Evolutionary conservation across 768 basidiomycete genomes (phyloP).

Genomic region (Termitomyces sp.): DNA sequence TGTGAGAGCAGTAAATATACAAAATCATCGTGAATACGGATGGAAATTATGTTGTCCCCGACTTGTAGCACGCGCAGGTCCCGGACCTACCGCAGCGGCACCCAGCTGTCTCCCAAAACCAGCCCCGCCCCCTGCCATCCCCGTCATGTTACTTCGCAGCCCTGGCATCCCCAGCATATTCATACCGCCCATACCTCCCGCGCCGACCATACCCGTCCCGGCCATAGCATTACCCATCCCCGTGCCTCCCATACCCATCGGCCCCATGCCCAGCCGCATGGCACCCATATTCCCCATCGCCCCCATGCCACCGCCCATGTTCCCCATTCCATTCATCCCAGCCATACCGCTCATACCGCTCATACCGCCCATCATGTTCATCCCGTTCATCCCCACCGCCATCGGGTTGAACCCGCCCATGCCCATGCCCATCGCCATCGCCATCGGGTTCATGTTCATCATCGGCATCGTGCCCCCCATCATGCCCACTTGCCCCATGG

Average conservation of each 20-base stretch:
- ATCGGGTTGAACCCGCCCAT: slow-evolving; percentile 26
- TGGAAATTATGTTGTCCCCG: slow-evolving; percentile 60
- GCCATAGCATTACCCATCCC: slow-evolving; percentile 13
- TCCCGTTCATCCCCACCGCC: slow-evolving; percentile 26
- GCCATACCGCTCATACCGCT: slow-evolving; percentile 19
- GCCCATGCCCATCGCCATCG: slow-evolving; percentile 44
- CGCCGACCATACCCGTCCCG: slow-evolving; percentile 9
- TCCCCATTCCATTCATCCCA: slow-evolving; percentile 27
- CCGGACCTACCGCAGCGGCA: slow-evolving; percentile 18
- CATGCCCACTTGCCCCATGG: slow-evolving; percentile 39
- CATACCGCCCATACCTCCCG: slow-evolving; percentile 17
- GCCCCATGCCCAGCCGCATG: slow-evolving; percentile 13
- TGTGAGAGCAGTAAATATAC: neutral
- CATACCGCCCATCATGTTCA: slow-evolving; percentile 26
- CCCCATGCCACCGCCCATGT: slow-evolving; percentile 17
- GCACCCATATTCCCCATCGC: slow-evolving; percentile 16
- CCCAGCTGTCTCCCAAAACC: slow-evolving; percentile 32
- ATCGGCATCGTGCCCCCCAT: slow-evolving; percentile 31
- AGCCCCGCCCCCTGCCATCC: slow-evolving; percentile 15
- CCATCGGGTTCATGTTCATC: slow-evolving; percentile 45
- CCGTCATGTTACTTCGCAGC: slow-evolving; percentile 10
- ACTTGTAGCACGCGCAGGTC: slow-evolving; percentile 36
- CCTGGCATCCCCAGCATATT: slow-evolving; percentile 14
- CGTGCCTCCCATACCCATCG: slow-evolving; percentile 16
- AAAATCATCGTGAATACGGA: slow-evolving; percentile 46